Evolutionary conservation across 108 stramenopile species (phyloP).

Genomic region (Parmales sp.): DNA sequence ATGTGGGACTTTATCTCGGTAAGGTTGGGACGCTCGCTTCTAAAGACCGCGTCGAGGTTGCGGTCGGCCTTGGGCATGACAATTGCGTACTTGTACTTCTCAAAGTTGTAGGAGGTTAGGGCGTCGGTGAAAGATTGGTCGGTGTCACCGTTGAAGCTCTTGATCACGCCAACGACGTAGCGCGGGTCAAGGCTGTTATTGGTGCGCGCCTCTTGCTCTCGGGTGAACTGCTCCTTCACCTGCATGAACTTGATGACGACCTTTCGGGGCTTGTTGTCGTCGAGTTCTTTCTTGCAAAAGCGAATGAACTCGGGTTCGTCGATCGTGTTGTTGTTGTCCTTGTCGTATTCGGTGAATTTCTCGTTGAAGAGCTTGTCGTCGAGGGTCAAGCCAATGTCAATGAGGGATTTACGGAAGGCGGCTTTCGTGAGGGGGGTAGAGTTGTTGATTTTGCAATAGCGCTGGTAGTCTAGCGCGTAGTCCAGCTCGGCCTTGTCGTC

Average conservation of each 20-base stretch:
- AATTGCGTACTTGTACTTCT: slow-evolving; percentile 10
- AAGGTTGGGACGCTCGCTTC: slow-evolving; percentile 6
- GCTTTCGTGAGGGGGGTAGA: too few relatives aligned
- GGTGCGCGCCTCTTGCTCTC: not conserved
- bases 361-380: not conserved
- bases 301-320: not conserved
- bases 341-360: not conserved
- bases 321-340: not conserved
- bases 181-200: not conserved
- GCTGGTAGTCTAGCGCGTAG: too few relatives aligned
- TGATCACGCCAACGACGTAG: not conserved
- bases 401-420: too few relatives aligned
- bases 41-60: slow-evolving; percentile 17
- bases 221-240: not conserved
- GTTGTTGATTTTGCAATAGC: too few relatives aligned
- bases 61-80: slow-evolving; percentile 20
- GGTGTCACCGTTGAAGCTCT: not conserved
- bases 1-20: not conserved
- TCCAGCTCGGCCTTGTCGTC: too few relatives aligned
- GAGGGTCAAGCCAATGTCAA: not conserved
- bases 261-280: not conserved
- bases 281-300: not conserved
- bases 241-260: slow-evolving; percentile 14
- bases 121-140: too few relatives aligned
- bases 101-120: too few relatives aligned